Conservation (phyloP, 768 basidiomycete genomes). For the Boletus patriciae region DNA sequence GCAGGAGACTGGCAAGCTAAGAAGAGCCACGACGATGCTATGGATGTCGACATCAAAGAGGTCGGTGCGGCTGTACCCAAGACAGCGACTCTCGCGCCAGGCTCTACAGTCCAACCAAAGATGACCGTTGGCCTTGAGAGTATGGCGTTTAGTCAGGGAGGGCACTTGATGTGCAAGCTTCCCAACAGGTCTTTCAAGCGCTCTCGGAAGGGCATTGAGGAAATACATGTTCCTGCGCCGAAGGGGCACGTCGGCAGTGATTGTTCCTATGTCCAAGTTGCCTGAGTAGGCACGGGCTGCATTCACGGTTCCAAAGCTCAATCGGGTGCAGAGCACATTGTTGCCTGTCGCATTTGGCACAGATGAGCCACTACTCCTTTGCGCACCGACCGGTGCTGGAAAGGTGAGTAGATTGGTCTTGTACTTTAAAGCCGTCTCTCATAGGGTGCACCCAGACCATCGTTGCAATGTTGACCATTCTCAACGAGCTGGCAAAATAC, state of each 20-base stretch:
- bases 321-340: slow-evolving; percentile 90
- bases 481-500: slow-evolving; percentile 86
- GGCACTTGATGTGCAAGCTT: slow-evolving; percentile 95
- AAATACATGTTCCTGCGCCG: slow-evolving; percentile 94
- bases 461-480: slow-evolving; percentile 92
- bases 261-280: slow-evolving; percentile 68
- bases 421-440: not conserved
- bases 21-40: slow-evolving; percentile 52
- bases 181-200: slow-evolving; percentile 98
- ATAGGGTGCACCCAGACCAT: slow-evolving; percentile 67
- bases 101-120: slow-evolving; percentile 84
- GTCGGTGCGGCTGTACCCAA: slow-evolving; percentile 57
- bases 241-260: slow-evolving; percentile 67
- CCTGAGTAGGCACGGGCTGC: slow-evolving; percentile 88
- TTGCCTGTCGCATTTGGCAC: slow-evolving; percentile 93
- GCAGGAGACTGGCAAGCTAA: slow-evolving; percentile 76
- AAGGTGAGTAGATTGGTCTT: slow-evolving; percentile 60
- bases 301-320: slow-evolving; percentile 81
- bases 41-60: slow-evolving; percentile 74
- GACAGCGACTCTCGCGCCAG: slow-evolving; percentile 84
- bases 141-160: slow-evolving; percentile 96
- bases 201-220: slow-evolving; percentile 94
- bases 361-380: slow-evolving; percentile 92
- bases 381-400: slow-evolving; percentile 97
- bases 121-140: slow-evolving; percentile 83